Conservation (phyloP, 2,329 filamentous ascomycete genomes). For the Neurospora crassa region DNA sequence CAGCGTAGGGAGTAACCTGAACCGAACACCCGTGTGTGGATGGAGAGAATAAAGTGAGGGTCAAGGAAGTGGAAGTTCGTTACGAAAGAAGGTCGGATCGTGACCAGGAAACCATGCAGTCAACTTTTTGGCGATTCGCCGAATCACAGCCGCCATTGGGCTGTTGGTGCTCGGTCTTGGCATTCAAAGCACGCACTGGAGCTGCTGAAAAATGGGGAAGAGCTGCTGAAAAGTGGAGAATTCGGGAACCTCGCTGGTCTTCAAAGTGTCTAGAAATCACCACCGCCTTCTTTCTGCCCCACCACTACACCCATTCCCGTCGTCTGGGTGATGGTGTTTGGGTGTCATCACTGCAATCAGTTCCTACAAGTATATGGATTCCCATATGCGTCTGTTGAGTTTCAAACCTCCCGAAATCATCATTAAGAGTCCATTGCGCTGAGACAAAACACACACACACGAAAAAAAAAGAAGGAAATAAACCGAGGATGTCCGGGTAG, state of each 20-base stretch:
- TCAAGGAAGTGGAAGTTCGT: background rate
- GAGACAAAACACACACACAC: too few relatives aligned
- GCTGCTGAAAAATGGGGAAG: background rate
- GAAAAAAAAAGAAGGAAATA: background rate
- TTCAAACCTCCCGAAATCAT: too few relatives aligned
- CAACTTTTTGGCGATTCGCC: background rate
- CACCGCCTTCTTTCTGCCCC: conserved; percentile 10
- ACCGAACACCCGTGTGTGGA: background rate
- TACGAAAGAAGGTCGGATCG: background rate
- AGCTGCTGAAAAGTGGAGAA: background rate
- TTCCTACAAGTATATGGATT: background rate
- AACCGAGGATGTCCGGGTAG: background rate
- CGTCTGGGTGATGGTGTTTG: background rate
- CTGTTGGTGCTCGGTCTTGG: background rate
- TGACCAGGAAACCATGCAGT: background rate
- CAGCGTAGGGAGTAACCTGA: too few relatives aligned
- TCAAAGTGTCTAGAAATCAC: conserved; percentile 8
- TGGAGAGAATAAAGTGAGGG: background rate
- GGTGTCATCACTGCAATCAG: background rate
- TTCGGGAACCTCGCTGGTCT: conserved; percentile 3
- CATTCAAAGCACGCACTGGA: background rate
- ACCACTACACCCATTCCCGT: background rate
- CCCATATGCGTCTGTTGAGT: too few relatives aligned
- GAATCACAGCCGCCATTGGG: background rate
- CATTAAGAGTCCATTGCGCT: background rate